A percentile compares a stretch with the other conserved stretches of the same genome.
Evolutionary conservation across 179 eudicot genomes (phyloP).

Genomic region (Silene coronaria): DNA sequence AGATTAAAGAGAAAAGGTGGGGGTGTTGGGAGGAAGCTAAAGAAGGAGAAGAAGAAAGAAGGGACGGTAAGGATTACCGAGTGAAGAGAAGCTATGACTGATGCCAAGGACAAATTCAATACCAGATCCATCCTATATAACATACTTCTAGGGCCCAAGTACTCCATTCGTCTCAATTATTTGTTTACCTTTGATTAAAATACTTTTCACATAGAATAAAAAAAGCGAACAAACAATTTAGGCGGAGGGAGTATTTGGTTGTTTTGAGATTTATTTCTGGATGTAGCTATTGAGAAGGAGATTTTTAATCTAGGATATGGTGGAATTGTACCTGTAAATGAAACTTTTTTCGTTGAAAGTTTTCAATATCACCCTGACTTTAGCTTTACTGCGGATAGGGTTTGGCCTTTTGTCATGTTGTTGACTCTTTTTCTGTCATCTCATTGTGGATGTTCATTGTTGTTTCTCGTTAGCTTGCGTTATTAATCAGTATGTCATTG

Average conservation of each 20-base stretch:
- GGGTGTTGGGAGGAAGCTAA: no score
- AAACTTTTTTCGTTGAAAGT: neutral
- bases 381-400: neutral
- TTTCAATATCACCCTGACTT: neutral
- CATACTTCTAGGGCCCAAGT: no score
- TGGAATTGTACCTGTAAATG: neutral
- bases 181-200: no score
- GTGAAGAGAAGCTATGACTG: no score
- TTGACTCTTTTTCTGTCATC: conserved; percentile 7
- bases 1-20: no score
- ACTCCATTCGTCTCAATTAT: no score
- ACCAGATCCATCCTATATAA: no score
- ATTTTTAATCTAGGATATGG: neutral
- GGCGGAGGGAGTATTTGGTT: neutral
- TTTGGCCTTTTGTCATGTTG: neutral
- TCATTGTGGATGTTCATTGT: neutral
- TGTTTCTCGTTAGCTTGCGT: neutral
- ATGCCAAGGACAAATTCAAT: no score
- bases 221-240: no score
- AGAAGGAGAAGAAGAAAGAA: no score
- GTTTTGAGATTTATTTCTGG: conserved; percentile 12
- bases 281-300: neutral
- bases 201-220: no score
- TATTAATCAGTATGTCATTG: neutral
- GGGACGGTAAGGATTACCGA: no score